Conservation (phyloP, 1,284 basidiomycete species). For the Ustilago cynodontis region DNA sequence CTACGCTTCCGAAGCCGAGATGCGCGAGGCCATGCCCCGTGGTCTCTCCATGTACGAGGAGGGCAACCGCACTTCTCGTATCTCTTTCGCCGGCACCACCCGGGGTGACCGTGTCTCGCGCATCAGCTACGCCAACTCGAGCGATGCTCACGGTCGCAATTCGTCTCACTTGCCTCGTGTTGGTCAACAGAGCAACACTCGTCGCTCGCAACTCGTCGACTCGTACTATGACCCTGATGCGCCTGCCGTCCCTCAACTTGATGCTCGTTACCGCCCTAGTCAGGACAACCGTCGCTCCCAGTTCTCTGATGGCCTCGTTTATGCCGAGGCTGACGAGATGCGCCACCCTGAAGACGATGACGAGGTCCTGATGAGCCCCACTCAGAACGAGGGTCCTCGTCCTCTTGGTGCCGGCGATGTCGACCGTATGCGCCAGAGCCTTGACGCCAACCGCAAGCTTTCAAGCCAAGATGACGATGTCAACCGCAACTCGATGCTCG, state of each 20-base stretch:
- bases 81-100: constrained; percentile 58
- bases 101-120: constrained; percentile 60
- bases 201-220: constrained; percentile 51
- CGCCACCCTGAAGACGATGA: constrained; percentile 47
- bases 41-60: constrained; percentile 56
- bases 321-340: constrained; percentile 40
- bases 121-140: constrained; percentile 61
- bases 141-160: constrained; percentile 44
- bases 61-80: constrained; percentile 52
- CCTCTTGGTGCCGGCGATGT: constrained; percentile 47
- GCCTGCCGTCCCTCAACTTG: constrained; percentile 52
- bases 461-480: constrained; percentile 10
- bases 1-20: constrained; percentile 52
- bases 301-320: constrained; percentile 47
- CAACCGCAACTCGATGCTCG: constrained; percentile 59
- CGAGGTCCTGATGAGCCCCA: constrained; percentile 61
- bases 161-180: constrained; percentile 48
- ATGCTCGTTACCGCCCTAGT: constrained; percentile 40
- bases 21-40: constrained; percentile 54
- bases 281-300: constrained; percentile 41
- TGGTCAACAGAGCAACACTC: constrained; percentile 33
- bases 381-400: constrained; percentile 55
- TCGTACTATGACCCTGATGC: constrained; percentile 61
- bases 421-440: constrained; percentile 52
- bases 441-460: constrained; percentile 51